phyloP scores from a whole-genome alignment of 169 alveolate genomes.

The Prorocentrum cordatum region DNA sequence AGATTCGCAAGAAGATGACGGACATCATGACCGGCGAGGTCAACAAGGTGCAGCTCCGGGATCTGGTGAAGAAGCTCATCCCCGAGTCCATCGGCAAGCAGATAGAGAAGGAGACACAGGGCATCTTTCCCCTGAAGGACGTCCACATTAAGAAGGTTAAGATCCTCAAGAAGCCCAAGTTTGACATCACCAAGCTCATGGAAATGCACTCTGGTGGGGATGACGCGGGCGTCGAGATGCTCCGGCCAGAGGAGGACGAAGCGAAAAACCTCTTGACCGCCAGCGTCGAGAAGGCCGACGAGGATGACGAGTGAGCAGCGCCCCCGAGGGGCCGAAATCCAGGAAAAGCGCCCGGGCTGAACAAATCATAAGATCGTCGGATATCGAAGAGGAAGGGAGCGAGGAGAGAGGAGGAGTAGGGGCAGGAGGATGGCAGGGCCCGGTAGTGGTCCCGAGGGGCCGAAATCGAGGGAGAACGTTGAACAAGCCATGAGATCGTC shows the following conservation, averaged over 20 bases:
- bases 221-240: constrained; percentile 43
- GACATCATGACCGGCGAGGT: constrained; percentile 91
- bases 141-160: constrained; percentile 90
- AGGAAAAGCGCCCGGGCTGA: too few species aligned
- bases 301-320: constrained; percentile 29
- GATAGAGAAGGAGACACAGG: constrained; percentile 85
- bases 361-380: too few species aligned
- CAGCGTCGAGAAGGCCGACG: constrained; percentile 72
- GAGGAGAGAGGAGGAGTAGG: too few species aligned
- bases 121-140: constrained; percentile 91
- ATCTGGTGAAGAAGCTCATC: constrained; percentile 87
- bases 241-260: constrained; percentile 76
- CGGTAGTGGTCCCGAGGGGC: too few species aligned
- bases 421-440: too few species aligned
- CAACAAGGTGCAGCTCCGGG: constrained; percentile 87
- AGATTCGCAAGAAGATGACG: constrained; percentile 93
- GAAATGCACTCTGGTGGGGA: constrained; percentile 81
- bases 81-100: constrained; percentile 74
- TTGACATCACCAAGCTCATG: constrained; percentile 86
- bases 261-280: constrained; percentile 79
- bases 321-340: too few species aligned
- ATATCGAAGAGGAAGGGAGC: too few species aligned
- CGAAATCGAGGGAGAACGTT: too few species aligned
- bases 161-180: constrained; percentile 91
- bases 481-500: too few species aligned